Evolutionary conservation across 306 rosid species (phyloP), one percentile per base, ranked within the genome.

Genomic region (Lupinus albus): DNA sequence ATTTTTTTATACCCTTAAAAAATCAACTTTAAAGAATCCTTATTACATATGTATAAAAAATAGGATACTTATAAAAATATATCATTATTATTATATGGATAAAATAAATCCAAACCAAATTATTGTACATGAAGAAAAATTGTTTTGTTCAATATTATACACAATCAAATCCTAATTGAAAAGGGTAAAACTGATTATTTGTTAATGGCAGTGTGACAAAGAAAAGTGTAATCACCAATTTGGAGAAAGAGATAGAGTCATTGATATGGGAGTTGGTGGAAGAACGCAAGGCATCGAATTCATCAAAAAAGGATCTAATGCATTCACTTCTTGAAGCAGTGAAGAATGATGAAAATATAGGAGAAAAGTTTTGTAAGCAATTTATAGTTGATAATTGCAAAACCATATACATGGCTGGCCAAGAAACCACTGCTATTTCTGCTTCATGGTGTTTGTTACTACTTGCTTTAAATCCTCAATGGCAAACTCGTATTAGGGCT

Each of bases 321-420:
- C 98, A 87, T 78, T 57, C 75, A 14, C 71, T 92, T 7, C 57
- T 92, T 41, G 89, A 84, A 63, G 86, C 84, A 45, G 87, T 93
- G 16, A 77, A 41, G 54, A 63, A 36, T 12, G 96, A 92, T 76
- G 73, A 80, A 54, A 71, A 64, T 59, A 8, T 84, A 0, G 89
- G 77, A 48, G 68, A 78, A 18, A 86, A 81, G 1, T 74, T 89
- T 2, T 84, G 91, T 6, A 93, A 82, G 70, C 58, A 74, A 5
- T 89, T 93, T 83, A 83, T 90, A 8, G 94, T 93, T 49, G 99
- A 93, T 53, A 93, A 93, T 25, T 88, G 99, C 83, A 93, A 93
- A 84, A 86, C 67, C 79, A 88, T 93, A 7, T 93, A 93, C 79
- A 88, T 93, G 65, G 96, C 99, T 11, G 99, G 99, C 10, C 95